Conservation (phyloP, 2,329 filamentous ascomycete species). For the Stenocarpella maydis region DNA sequence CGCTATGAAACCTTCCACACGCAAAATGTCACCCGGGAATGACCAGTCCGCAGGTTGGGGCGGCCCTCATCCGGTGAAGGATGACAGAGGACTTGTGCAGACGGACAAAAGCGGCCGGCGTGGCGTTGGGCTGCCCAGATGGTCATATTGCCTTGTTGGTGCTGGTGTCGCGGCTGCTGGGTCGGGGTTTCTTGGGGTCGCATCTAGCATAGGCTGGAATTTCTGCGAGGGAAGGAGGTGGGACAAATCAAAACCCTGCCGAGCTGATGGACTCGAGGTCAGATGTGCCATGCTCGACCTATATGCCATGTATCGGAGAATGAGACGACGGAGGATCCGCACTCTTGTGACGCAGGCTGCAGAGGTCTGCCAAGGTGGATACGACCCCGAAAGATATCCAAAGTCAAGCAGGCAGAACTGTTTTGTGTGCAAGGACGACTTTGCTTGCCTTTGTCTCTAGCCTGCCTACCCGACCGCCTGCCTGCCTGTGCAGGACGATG, state of each 20-base stretch:
- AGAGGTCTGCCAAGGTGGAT: background rate
- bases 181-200: slow-evolving; percentile 9
- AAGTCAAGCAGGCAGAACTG: background rate
- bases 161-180: background rate
- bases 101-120: slow-evolving; percentile 3
- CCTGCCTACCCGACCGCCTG: background rate
- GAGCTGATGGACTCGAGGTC: background rate
- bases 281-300: background rate
- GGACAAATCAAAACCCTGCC: background rate
- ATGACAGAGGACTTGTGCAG: background rate
- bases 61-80: background rate
- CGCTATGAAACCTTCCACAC: background rate
- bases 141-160: background rate
- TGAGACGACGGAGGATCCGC: slow-evolving; percentile 13
- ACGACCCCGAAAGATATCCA: background rate
- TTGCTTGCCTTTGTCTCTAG: slow-evolving; percentile 9
- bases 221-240: background rate
- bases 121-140: slow-evolving; percentile 5
- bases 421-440: background rate
- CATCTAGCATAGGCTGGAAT: background rate
- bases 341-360: slow-evolving; percentile 2
- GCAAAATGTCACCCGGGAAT: background rate
- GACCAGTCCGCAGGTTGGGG: background rate
- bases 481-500: background rate
- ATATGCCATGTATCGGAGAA: slow-evolving; percentile 14